Conservation (phyloP, 441 rosid genomes). For the Eruca vesicaria region DNA sequence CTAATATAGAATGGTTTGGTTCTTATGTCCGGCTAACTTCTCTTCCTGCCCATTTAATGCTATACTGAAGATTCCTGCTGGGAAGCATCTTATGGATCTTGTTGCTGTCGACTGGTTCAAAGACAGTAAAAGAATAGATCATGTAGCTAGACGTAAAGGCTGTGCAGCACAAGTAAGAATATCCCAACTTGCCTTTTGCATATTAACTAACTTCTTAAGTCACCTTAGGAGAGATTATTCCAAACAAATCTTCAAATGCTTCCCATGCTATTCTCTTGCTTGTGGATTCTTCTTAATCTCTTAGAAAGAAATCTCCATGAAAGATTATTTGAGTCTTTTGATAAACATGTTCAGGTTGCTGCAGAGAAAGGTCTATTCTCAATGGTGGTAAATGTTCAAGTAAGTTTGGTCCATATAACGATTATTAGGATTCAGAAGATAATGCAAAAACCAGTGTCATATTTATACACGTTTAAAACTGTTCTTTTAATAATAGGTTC, state of each 20-base stretch:
- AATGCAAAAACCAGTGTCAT: background rate
- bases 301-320: background rate
- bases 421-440: background rate
- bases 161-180: slow-evolving; percentile 89
- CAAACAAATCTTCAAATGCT: background rate
- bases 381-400: slow-evolving; percentile 88
- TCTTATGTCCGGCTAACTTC: slow-evolving; percentile 15
- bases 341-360: slow-evolving; percentile 66
- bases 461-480: background rate
- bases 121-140: slow-evolving; percentile 96
- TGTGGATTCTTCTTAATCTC: background rate
- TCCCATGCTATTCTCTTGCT: background rate
- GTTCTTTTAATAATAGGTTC: slow-evolving; percentile 52
- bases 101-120: slow-evolving; percentile 99
- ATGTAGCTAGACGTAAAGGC: slow-evolving; percentile 91
- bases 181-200: too few species aligned
- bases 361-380: slow-evolving; percentile 87
- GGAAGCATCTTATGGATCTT: slow-evolving; percentile 96
- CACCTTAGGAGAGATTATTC: too few species aligned
- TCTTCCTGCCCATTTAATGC: slow-evolving; percentile 10
- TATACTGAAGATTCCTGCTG: slow-evolving; percentile 74
- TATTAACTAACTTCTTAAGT: too few species aligned
- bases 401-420: slow-evolving; percentile 43
- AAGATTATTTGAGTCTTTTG: background rate
- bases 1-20: slow-evolving; percentile 6